Evolutionary conservation across 2,329 filamentous ascomycete species (phyloP).

Genomic region (Taxawa tesnikishii): DNA sequence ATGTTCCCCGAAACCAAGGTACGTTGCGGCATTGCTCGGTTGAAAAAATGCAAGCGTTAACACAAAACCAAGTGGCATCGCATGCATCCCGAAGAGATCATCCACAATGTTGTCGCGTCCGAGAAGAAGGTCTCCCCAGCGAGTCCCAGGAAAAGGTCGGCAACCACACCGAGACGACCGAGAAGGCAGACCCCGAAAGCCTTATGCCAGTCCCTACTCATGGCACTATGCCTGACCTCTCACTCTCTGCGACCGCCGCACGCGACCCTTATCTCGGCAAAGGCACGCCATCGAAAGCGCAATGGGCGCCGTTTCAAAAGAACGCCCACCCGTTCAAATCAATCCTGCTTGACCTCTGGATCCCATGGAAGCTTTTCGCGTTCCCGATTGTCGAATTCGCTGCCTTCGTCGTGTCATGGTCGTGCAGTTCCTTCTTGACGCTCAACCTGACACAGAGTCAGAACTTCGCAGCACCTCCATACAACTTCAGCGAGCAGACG

Average conservation of each 20-base stretch:
- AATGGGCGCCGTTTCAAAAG: conserved; percentile 43
- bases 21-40: no score
- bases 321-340: conserved; percentile 33
- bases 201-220: conserved; percentile 10
- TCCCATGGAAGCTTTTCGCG: conserved; percentile 48
- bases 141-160: conserved; percentile 8
- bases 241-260: conserved; percentile 24
- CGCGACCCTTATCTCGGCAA: conserved; percentile 44
- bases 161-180: conserved; percentile 10
- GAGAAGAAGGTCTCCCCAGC: conserved; percentile 4
- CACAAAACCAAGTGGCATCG: conserved; percentile 47
- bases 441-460: conserved; percentile 49
- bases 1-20: conserved; percentile 54
- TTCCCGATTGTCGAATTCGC: conserved; percentile 54
- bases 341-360: conserved; percentile 43
- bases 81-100: conserved; percentile 19
- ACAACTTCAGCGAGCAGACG: conserved; percentile 36
- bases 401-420: conserved; percentile 50
- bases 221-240: conserved; percentile 12
- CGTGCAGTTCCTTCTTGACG: conserved; percentile 43
- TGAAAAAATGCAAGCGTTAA: no score
- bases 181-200: conserved; percentile 14
- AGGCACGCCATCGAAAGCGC: conserved; percentile 40
- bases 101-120: conserved; percentile 3
- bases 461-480: conserved; percentile 42